Evolutionary conservation across 768 basidiomycete genomes (phyloP).

Genomic region (Rhizopogon vesiculosus): DNA sequence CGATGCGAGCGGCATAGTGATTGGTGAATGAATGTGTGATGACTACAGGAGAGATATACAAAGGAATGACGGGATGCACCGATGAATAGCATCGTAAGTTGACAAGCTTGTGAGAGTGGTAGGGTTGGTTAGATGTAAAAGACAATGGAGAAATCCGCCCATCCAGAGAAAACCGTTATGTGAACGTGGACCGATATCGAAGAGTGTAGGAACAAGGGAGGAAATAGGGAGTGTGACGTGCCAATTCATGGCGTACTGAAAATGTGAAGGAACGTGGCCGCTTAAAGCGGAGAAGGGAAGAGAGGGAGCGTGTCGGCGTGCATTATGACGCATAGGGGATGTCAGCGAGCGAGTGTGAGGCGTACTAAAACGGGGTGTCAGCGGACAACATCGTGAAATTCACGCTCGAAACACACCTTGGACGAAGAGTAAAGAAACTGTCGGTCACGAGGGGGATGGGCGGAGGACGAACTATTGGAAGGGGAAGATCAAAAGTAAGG

Average conservation of each 20-base stretch:
- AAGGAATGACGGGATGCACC: neutral
- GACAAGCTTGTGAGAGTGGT: neutral
- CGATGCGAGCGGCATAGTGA: neutral
- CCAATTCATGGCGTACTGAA: neutral
- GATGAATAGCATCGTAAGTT: neutral
- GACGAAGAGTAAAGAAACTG: too few species aligned
- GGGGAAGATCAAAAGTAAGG: too few species aligned
- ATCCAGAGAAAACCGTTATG: neutral
- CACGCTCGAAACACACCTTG: too few species aligned
- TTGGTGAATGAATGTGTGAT: neutral
- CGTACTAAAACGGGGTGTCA: too few species aligned
- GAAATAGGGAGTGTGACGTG: neutral
- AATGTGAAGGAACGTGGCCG: neutral
- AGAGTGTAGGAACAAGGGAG: neutral
- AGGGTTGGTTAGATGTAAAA: slow-evolving; percentile 1
- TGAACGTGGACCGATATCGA: neutral
- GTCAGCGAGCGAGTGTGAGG: too few species aligned
- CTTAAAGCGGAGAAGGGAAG: neutral
- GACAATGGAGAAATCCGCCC: slow-evolving; percentile 2
- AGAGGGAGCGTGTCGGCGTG: neutral
- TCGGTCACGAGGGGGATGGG: too few species aligned
- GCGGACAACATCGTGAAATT: too few species aligned
- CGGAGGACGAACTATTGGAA: too few species aligned
- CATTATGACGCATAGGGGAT: neutral
- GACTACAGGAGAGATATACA: neutral